Base-by-base conservation (phyloP, 2,329 filamentous ascomycete species). In the Pestalotiopsis sp. region DNA sequence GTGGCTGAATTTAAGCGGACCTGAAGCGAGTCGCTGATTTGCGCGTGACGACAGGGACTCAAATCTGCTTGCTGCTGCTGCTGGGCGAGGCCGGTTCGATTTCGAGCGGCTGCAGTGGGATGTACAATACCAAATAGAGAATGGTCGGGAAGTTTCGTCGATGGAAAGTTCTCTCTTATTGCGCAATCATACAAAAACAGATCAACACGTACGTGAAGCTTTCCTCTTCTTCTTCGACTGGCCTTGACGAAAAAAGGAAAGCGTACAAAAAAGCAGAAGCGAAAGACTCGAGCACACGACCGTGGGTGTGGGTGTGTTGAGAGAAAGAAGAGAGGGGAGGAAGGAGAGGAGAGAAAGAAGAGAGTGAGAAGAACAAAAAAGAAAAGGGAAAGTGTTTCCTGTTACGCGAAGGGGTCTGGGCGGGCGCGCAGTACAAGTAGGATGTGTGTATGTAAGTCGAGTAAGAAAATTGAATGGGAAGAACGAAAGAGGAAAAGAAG, bases 1-100 rank as follows among this genome's bases (percentile, higher is more conserved):
- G 68, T 69, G 68, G 71, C 68, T 71, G 62, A 68, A 62, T 60
- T 59, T 57, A 63, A 67, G 61, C 61, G 66, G 63, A 24, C 66
- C 58, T 35, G 24, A 30, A 39, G 35, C 14, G 58, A 61, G 58
- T 40, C 58, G 58, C 26, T 30, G 58, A 39, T 61, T 61, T 39
- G 58, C 58, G 58, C 58, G 26, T 35, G 58, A 35, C 35, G 20
- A 17, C 55, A 24, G 55, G n/a, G 17, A 24, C 17, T 13, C 11
- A 24, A n/a, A 24, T n/a, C n/a, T n/a, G 24, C 55, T 58, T 30
- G 30, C 30, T 35, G 30, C 26, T 65, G 30, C 30, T 35, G 30
- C 30, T 35, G 30, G 30, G 6, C 30, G 30, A 35, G 30, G 30
- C 30, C 30, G 30, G 7, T 9, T 35, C 30, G 30, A 35, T 35